Percentiles rank a stretch among this genome's conserved stretches.
These are phyloP conservation scores for Handroanthus guayacan DNA, from an alignment of 257 asterid genomes.

Conservation along the genomic window DNA sequence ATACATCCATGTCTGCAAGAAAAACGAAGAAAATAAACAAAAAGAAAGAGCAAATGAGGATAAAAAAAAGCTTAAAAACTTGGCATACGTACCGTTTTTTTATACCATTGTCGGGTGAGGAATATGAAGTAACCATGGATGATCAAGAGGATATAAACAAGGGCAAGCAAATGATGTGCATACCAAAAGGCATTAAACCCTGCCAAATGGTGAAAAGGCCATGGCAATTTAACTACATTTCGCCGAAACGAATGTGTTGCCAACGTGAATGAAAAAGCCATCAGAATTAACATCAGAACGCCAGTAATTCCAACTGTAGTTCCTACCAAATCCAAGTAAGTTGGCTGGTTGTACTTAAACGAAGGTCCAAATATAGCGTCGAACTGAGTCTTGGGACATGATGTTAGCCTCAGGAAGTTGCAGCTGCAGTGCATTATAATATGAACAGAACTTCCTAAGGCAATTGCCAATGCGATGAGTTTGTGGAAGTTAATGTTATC, in stretches of 20 bases:
- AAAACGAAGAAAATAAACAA: neutral
- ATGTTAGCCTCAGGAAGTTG: conserved; percentile 59
- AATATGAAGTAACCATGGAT: conserved; percentile 76
- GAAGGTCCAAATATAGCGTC: conserved; percentile 50
- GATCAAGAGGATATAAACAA: conserved; percentile 75
- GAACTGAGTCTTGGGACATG: conserved; percentile 64
- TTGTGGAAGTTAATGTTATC: conserved; percentile 94
- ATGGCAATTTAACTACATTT: conserved; percentile 69
- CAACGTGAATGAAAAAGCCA: conserved; percentile 69
- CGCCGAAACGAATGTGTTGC: conserved; percentile 79
- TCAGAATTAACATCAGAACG: conserved; percentile 55
- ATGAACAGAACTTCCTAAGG: conserved; percentile 53
- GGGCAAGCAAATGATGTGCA: conserved; percentile 79
- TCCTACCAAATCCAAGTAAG: conserved; percentile 48
- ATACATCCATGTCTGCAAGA: conserved; percentile 90
- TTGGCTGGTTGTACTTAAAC: conserved; percentile 66
- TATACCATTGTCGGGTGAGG: conserved; percentile 71
- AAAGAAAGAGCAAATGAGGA: neutral
- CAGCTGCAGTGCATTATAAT: conserved; percentile 60
- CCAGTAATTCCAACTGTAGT: conserved; percentile 69
- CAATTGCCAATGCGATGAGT: conserved; percentile 59
- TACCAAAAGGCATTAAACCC: conserved; percentile 96
- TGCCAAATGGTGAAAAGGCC: conserved; percentile 69
- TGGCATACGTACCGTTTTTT: conserved; percentile 61
- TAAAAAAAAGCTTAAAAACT: neutral